Evolutionary conservation across 1,284 basidiomycete genomes (phyloP), one percentile per base, ranked within the genome.

Genomic region (Marasmius sp.): DNA sequence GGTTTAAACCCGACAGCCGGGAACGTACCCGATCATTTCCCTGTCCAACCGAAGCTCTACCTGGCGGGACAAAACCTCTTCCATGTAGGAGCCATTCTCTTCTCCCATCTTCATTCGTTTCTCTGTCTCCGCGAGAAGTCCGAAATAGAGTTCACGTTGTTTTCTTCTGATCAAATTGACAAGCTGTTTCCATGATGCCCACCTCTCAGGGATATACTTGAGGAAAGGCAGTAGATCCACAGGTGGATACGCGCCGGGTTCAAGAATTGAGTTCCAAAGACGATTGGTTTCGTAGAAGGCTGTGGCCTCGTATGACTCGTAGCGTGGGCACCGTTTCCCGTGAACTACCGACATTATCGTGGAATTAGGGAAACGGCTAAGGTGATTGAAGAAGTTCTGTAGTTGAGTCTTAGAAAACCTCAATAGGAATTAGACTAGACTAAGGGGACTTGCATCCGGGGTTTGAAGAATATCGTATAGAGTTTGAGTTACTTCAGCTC

Each of bases 311-410:
- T 59, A 48, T 11, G 68, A 66, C 10, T 66, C 63, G 61, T 66
- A 69, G 20, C 67, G 66, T 10, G 74, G 72, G 9, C 66, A 62
- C n/a, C 74, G 73, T 51, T 68, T 68, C 38, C 74, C 74, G 52
- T 65, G 71, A 33, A 72, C 58, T 10, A 72, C 64, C 16, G 73
- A 73, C 37, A 71, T 63, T 51, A 75, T 72, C 39, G 71, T 64
- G 20, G 73, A 74, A 36, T 63, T 65, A 10, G 69, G 62, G 60
- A 66, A 71, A 16, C 74, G 71, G 7, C 64, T 61, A 49, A 71
- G 62, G 63, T 70, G 67, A 43, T 61, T 66, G 47, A 68, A 70
- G 57, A 70, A 71, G n/a, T 61, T 59, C 72, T 74, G 53, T 37
- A 11, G 14, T 22, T 22, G 38, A 43, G 27, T 27, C 2, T 27